Base-by-base conservation (phyloP, 768 basidiomycete species). In the Royoungia palumana region DNA sequence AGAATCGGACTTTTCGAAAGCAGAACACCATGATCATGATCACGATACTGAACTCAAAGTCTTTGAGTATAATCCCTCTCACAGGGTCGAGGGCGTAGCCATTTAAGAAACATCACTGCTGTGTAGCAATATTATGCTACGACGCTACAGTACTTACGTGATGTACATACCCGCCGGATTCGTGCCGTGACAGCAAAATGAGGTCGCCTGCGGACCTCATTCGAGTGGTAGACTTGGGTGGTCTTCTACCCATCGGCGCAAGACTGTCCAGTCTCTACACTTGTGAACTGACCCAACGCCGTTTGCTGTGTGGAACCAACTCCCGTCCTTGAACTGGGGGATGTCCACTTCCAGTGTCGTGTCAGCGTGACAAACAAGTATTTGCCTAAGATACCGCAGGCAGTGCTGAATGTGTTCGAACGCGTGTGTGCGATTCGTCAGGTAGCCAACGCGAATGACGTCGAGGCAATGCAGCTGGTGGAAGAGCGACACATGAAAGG, bases 401-500 rank as follows among this genome's bases (percentile, higher is more conserved):
- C 72, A 73, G 35, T 73, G 73, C 20, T 67, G 55, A 12, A 66
- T 62, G 43, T 75, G 72, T 38, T 58, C 49, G n/a, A 50, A 54
- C 20, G 59, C 44, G 17, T 62, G 58, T 14, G 54, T 59, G 12
- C 53, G 52, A 35, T 59, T 60, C 28, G 58, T 51, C 41, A 68
- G 41, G 35, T 63, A 57, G 16, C 63, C 64, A 2, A 51, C 61
- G 14, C 71, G 69, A 17, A 72, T 69, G 43, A 65, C 51, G 40
- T 71, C 66, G 13, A 79, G 55, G 45, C 77, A 79, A 51, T 79
- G 77, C 16, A 76, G 67, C 51, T 79, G 70, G 58, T 79, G 78
- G 62, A 72, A 77, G 54, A 77, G 70, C 27, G 71, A 65, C 19
- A 60, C 57, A 14, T 55, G 66, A 43, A 71, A 70, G 1, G 69